Percentiles rank a stretch among this genome's conserved stretches.
Conservation (phyloP, 2,329 filamentous ascomycete species). For the Penicillium griseofulvum region DNA sequence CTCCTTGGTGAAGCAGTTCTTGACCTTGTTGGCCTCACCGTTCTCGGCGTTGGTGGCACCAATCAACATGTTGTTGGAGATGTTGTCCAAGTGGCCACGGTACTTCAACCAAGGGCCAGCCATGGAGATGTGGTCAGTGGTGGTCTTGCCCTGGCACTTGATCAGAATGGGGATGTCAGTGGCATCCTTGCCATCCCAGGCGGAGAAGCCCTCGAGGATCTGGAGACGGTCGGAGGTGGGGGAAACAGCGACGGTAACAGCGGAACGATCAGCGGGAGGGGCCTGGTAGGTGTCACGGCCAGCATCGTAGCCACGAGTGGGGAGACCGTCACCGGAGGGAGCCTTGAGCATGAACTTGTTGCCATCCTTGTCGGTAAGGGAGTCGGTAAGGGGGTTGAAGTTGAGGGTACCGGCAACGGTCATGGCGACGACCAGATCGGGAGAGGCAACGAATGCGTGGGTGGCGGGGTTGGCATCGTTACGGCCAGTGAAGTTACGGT, state of each 20-base stretch:
- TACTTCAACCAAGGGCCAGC: slow-evolving; percentile 98
- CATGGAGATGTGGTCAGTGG: slow-evolving; percentile 93
- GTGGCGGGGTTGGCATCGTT: slow-evolving; percentile 96
- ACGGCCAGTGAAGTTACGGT: slow-evolving; percentile 98
- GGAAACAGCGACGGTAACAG: slow-evolving; percentile 76
- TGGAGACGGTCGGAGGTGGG: slow-evolving; percentile 93
- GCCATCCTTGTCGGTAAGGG: slow-evolving; percentile 89
- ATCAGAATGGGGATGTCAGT: slow-evolving; percentile 84
- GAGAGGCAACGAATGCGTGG: slow-evolving; percentile 88
- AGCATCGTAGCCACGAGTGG: slow-evolving; percentile 78
- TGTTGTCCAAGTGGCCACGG: slow-evolving; percentile 98
- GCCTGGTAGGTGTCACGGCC: slow-evolving; percentile 95
- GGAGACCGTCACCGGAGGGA: slow-evolving; percentile 79
- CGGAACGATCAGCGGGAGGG: slow-evolving; percentile 73
- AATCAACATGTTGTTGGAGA: slow-evolving; percentile 94
- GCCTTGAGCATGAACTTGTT: slow-evolving; percentile 88
- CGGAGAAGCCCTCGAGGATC: slow-evolving; percentile 76
- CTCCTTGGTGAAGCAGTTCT: slow-evolving; percentile 81
- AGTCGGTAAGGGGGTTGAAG: slow-evolving; percentile 95
- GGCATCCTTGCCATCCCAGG: slow-evolving; percentile 93
- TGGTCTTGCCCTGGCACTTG: slow-evolving; percentile 95
- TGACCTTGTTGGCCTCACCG: slow-evolving; percentile 95
- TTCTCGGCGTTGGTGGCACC: slow-evolving; percentile 95
- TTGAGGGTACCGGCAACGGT: slow-evolving; percentile 77
- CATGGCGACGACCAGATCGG: slow-evolving; percentile 84